Base-by-base conservation (phyloP, 345 rosid genomes). In the Linum tenue region DNA sequence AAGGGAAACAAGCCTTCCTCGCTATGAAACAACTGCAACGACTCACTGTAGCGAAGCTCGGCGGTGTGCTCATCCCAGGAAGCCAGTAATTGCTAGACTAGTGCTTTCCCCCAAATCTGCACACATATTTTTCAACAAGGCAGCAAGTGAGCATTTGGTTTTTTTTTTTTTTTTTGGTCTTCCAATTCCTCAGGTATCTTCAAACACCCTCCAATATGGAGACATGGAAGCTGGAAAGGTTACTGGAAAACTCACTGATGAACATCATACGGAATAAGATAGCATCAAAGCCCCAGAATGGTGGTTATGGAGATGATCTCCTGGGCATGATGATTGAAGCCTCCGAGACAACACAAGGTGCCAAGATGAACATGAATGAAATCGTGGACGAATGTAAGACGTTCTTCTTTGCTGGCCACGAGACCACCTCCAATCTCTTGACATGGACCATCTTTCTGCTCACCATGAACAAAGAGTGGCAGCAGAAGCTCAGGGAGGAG, bases 361-460 rank as follows among this genome's bases (percentile, higher is more conserved):
- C 4, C 11, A 44, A 35, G 40, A 1, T 60, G n/a, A 63, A 63
- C 4, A 61, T 62, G 64, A 69, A 73, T 58, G 84, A 84, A 62
- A 81, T 86, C 43, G 43, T 83, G 55, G 91, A 86, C 10, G 85
- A 89, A 35, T 83, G 89, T 76, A 86, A 80, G 67, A 72, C 84
- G 14, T 83, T 84, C 73, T 87, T 84, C 43, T 81, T 87, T 6
- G 81, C 87, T 0, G 95, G 90, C 14, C 82, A 85, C 43, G 88
- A 84, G 71, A 82, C 97, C 5, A 82, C 88, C 7, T 67, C 89
- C 5, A 67, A 56, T 61, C 50, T 81, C 5, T 73, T 89, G 36
- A 85, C 87, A 2, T 85, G 92, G 92, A 74, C 81, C 5, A 63
- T 76, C 2, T 73, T 84, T 70, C 60, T 88, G 56, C 69, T 88